These are phyloP conservation scores for Vigna nakashimae DNA, from an alignment of 306 rosid genomes.

Conservation along the genomic window DNA sequence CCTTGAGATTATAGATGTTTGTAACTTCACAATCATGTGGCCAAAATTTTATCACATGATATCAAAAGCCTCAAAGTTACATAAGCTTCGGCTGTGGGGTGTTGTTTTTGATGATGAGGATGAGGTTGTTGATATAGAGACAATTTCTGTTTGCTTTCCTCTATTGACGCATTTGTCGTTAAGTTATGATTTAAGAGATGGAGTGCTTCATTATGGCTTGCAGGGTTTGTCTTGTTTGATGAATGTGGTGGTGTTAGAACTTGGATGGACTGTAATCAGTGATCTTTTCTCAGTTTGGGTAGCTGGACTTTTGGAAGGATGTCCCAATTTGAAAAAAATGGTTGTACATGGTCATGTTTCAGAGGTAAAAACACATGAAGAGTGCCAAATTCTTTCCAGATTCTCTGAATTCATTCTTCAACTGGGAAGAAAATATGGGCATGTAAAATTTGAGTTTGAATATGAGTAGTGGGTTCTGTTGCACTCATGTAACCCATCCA, in stretches of 20 bases:
- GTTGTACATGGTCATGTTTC: constrained; percentile 72
- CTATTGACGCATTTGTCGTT: constrained; percentile 62
- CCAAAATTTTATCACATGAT: constrained; percentile 79
- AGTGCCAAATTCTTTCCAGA: constrained; percentile 64
- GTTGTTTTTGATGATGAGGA: constrained; percentile 72
- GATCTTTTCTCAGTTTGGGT: constrained; percentile 85
- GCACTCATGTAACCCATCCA: constrained; percentile 19
- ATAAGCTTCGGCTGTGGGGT: constrained; percentile 73
- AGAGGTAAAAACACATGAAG: constrained; percentile 67
- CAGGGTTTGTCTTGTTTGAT: constrained; percentile 68
- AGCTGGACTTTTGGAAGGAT: constrained; percentile 69
- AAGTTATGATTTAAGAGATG: constrained; percentile 69
- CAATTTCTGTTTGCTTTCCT: constrained; percentile 70
- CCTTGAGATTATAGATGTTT: constrained; percentile 78
- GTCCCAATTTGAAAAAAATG: constrained; percentile 75
- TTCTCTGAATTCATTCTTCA: constrained; percentile 67
- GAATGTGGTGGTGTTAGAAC: constrained; percentile 75
- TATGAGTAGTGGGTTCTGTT: constrained; percentile 56
- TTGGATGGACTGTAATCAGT: constrained; percentile 79
- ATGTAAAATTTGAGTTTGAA: constrained; percentile 63
- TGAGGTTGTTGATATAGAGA: constrained; percentile 72
- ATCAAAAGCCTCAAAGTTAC: constrained; percentile 66
- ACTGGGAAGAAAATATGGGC: constrained; percentile 68
- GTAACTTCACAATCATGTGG: constrained; percentile 78
- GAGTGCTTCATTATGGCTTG: constrained; percentile 63